A percentile compares a stretch with the other conserved stretches of the same genome.
Conservation (phyloP, 2,329 filamentous ascomycete species). For the Colletotrichum paranaense region DNA sequence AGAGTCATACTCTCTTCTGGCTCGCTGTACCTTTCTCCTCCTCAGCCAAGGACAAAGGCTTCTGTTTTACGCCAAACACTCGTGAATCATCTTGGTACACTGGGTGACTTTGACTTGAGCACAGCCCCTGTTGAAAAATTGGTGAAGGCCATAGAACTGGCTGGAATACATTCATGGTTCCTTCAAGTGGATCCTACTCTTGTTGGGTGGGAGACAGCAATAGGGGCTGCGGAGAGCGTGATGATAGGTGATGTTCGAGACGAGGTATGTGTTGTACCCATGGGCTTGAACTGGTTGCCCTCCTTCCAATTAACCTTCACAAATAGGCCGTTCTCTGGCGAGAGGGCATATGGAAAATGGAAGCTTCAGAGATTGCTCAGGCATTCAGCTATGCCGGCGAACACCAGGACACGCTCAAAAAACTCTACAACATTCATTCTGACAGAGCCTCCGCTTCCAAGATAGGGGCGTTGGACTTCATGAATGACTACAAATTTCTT, state of each 20-base stretch:
- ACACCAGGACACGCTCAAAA: slow-evolving; percentile 46
- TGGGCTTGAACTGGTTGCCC: not conserved
- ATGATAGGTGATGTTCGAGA: slow-evolving; percentile 56
- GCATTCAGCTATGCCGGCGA: slow-evolving; percentile 45
- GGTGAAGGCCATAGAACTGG: slow-evolving; percentile 47
- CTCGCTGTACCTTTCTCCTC: slow-evolving; percentile 54
- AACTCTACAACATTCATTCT: slow-evolving; percentile 52
- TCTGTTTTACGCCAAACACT: not conserved
- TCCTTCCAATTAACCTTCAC: not conserved
- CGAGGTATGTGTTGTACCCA: slow-evolving; percentile 45
- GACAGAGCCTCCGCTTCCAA: slow-evolving; percentile 52
- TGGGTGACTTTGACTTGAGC: slow-evolving; percentile 32
- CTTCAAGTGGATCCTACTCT: slow-evolving; percentile 51
- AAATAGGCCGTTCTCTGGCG: slow-evolving; percentile 56
- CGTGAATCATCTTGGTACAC: not conserved
- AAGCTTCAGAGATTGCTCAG: slow-evolving; percentile 45
- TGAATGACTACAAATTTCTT: slow-evolving; percentile 46
- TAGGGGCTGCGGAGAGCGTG: slow-evolving; percentile 47
- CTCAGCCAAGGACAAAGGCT: slow-evolving; percentile 43
- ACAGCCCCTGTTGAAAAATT: slow-evolving; percentile 44
- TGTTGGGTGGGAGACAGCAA: slow-evolving; percentile 47
- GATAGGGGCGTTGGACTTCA: slow-evolving; percentile 52
- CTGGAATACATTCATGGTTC: slow-evolving; percentile 54
- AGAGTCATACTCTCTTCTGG: slow-evolving; percentile 54
- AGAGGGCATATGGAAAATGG: slow-evolving; percentile 51